phyloP scores from a whole-genome alignment of 345 rosid genomes.

The Eucalyptus viminalis region DNA sequence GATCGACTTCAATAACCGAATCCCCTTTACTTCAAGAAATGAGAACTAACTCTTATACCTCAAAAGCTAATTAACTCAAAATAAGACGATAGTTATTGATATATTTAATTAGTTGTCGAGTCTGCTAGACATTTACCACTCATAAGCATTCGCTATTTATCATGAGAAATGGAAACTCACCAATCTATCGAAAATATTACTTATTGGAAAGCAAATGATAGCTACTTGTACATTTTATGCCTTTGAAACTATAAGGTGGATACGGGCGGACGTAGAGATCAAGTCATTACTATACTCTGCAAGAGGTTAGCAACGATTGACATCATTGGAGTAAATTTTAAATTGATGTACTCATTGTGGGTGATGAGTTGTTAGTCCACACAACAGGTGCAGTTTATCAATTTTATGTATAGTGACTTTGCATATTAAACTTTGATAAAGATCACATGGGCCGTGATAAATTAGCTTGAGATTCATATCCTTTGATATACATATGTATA shows the following conservation, averaged over 20 bases:
- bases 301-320: background rate
- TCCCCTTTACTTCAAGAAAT: background rate
- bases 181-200: background rate
- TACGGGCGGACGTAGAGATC: background rate
- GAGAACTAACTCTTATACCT: background rate
- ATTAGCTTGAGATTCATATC: background rate
- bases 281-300: too few species aligned
- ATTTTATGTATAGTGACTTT: background rate
- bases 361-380: background rate
- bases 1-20: background rate
- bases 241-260: background rate
- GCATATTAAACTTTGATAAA: background rate
- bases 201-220: background rate
- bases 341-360: background rate
- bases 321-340: too few species aligned
- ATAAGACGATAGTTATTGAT: background rate
- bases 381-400: background rate
- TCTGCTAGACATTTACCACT: background rate
- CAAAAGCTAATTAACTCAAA: background rate
- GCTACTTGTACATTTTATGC: background rate
- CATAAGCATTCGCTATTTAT: background rate
- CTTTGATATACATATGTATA: background rate
- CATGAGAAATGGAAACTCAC: background rate
- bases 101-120: background rate
- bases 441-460: fast-evolving